These are phyloP conservation scores for Leccinum holopus DNA, from an alignment of 1,284 basidiomycete species.

Conservation along the genomic window DNA sequence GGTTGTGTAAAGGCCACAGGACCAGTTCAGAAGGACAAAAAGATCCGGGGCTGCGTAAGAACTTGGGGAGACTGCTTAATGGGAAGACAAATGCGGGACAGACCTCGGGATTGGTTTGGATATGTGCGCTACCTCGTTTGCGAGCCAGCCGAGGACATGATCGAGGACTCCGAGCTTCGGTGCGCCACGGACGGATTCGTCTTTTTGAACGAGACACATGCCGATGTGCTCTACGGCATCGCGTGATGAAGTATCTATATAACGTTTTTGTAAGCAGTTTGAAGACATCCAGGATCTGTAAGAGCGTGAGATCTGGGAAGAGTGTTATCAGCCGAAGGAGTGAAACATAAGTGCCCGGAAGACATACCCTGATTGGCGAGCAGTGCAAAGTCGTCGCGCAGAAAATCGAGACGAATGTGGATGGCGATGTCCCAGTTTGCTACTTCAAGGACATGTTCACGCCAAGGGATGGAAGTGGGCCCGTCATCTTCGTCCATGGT, in stretches of 20 bases:
- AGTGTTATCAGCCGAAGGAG: slow-evolving; percentile 6
- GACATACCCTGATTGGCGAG: slow-evolving; percentile 60
- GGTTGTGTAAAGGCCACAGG: slow-evolving; percentile 60
- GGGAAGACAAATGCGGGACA: slow-evolving; percentile 17
- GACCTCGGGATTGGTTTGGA: slow-evolving; percentile 53
- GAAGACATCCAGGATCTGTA: slow-evolving; percentile 72
- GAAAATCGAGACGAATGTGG: slow-evolving; percentile 52
- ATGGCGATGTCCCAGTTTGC: slow-evolving; percentile 52
- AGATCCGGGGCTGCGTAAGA: slow-evolving; percentile 62
- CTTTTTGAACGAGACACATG: slow-evolving; percentile 60
- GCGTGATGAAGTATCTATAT: slow-evolving; percentile 70
- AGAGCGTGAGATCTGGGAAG: slow-evolving; percentile 56
- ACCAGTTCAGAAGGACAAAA: slow-evolving; percentile 75
- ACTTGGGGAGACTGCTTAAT: slow-evolving; percentile 34
- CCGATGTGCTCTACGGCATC: slow-evolving; percentile 68
- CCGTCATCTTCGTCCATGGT: slow-evolving; percentile 12
- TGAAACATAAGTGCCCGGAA: not conserved
- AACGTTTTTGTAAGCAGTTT: slow-evolving; percentile 72
- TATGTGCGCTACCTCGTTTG: slow-evolving; percentile 58
- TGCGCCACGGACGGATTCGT: slow-evolving; percentile 44
- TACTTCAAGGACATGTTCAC: slow-evolving; percentile 45
- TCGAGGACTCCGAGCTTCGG: slow-evolving; percentile 58
- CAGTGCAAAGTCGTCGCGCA: slow-evolving; percentile 59
- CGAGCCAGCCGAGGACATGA: slow-evolving; percentile 71
- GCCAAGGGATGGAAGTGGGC: slow-evolving; percentile 21